Percentiles rank a stretch among this genome's conserved stretches.
Evolutionary conservation across 1,139 yeast genomes (phyloP).

Genomic region (Scheffersomyces stambukii): DNA sequence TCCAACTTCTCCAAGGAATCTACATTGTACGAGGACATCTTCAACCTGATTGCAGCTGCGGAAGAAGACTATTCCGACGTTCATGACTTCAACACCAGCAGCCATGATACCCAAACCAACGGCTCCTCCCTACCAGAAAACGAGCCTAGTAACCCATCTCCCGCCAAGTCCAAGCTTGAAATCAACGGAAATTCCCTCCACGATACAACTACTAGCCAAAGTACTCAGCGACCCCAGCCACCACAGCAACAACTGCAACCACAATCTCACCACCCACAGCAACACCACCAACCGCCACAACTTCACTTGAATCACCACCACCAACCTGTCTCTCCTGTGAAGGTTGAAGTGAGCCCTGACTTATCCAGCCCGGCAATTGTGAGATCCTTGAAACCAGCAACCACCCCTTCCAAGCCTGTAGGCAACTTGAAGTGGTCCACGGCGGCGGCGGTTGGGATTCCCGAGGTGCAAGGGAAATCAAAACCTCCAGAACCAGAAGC

Average conservation of each 20-base stretch:
- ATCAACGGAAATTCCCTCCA: constrained; percentile 1
- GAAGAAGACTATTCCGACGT: constrained; percentile 14
- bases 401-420: constrained; percentile 60
- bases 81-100: too few relatives aligned
- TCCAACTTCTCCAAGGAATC: constrained; percentile 35
- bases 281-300: not conserved
- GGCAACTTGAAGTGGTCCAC: constrained; percentile 69
- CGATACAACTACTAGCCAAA: constrained; percentile 3
- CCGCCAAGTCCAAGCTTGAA: constrained; percentile 4
- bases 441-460: constrained; percentile 45
- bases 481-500: constrained; percentile 2
- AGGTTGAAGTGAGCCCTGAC: constrained; percentile 17
- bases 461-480: constrained; percentile 7
- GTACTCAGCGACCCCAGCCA: constrained; percentile 1
- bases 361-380: constrained; percentile 29
- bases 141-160: not conserved
- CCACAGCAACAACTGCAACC: constrained; percentile 1
- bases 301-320: constrained; percentile 1
- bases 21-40: constrained; percentile 41
- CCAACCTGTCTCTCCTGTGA: not conserved
- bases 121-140: constrained; percentile 1
- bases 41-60: constrained; percentile 17
- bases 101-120: constrained; percentile 1
- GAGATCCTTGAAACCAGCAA: constrained; percentile 61
- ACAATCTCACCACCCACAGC: constrained; percentile 1